phyloP scores from a whole-genome alignment of 257 asterid species.

The Solanum medicagineum region DNA sequence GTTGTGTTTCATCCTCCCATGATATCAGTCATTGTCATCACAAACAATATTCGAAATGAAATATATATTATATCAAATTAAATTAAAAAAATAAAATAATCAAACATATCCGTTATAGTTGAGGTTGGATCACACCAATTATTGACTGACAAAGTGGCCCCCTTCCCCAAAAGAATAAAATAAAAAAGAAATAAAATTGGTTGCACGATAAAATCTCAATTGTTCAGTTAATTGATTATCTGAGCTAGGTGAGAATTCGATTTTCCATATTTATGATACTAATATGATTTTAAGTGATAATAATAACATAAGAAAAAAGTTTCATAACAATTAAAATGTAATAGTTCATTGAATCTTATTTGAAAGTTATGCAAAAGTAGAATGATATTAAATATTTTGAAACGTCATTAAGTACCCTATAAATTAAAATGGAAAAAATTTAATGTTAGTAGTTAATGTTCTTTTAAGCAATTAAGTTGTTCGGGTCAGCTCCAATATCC shows the following conservation, averaged over 20 bases:
- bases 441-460: not conserved
- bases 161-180: conserved; percentile 4
- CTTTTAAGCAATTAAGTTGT: not conserved
- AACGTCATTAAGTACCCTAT: not conserved
- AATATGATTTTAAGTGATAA: not conserved
- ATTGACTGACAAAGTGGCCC: conserved; percentile 23
- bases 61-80: not conserved
- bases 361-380: not conserved
- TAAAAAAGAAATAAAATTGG: too few relatives aligned
- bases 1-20: not conserved
- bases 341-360: not conserved
- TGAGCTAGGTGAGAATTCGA: too few relatives aligned
- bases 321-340: not conserved
- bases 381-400: not conserved
- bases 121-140: conserved; percentile 16
- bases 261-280: too few relatives aligned
- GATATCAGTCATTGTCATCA: not conserved
- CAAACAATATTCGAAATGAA: not conserved
- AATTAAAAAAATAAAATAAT: not conserved
- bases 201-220: too few relatives aligned
- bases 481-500: conserved; percentile 4
- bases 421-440: not conserved
- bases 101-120: conserved; percentile 14
- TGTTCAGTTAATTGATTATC: too few relatives aligned
- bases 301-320: not conserved